Percentiles rank a stretch among this genome's conserved stretches.
phyloP scores from a whole-genome alignment of 2,329 filamentous ascomycete genomes.

The Ambrosiella beaveri region DNA sequence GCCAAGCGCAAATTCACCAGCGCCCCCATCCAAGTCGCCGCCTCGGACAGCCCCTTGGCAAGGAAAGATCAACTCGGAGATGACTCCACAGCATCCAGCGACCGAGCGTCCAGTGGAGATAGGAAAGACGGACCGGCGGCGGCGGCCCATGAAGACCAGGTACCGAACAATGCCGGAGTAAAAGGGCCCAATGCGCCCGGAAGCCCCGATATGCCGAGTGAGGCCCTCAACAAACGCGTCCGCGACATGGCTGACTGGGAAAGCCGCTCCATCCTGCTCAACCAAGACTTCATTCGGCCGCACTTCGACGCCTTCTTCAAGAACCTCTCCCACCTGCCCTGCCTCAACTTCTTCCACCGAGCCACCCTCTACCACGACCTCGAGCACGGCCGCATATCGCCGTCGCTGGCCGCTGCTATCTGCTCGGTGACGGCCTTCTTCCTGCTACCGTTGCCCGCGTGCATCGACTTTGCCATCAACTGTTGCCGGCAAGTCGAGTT shows the following conservation, averaged over 20 bases:
- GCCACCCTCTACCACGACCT: slow-evolving; percentile 21
- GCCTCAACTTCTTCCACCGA: slow-evolving; percentile 24
- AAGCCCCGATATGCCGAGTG: slow-evolving; percentile 7
- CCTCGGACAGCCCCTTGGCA: neutral
- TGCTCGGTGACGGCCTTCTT: slow-evolving; percentile 24
- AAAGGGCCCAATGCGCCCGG: slow-evolving; percentile 6
- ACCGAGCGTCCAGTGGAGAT: too few relatives aligned
- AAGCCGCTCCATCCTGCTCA: neutral
- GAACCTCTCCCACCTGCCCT: slow-evolving; percentile 23
- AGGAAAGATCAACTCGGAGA: neutral
- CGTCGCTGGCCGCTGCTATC: slow-evolving; percentile 22
- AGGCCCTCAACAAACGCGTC: slow-evolving; percentile 9
- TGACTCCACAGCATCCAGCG: neutral
- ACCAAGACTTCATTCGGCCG: slow-evolving; percentile 19
- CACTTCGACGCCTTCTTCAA: slow-evolving; percentile 26
- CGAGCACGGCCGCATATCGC: slow-evolving; percentile 21
- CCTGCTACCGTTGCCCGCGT: slow-evolving; percentile 20
- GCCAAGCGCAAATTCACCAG: slow-evolving; percentile 24
- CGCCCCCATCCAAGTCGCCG: slow-evolving; percentile 14
- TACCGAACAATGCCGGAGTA: slow-evolving; percentile 11
- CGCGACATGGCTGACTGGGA: slow-evolving; percentile 3
- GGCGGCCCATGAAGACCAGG: slow-evolving; percentile 7
- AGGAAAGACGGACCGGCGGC: neutral
- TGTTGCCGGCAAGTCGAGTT: slow-evolving; percentile 25
- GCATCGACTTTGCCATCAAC: slow-evolving; percentile 22